These are phyloP conservation scores for Fusarium anguioides DNA, from an alignment of 2,329 filamentous ascomycete species.

Conservation along the genomic window DNA sequence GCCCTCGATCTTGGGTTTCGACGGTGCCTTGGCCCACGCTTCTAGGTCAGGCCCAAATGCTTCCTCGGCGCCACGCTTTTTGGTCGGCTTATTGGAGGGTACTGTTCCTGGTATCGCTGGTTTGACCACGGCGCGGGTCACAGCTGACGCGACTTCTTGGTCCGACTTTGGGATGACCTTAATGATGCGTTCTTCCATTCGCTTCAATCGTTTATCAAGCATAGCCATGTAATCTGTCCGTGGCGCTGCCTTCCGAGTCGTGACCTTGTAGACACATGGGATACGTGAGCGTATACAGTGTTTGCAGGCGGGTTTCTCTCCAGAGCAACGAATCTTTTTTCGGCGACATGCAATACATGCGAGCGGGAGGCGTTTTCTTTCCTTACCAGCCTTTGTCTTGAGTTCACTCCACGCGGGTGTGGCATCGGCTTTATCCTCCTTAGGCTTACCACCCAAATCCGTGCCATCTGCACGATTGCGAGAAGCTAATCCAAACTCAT, in stretches of 20 bases:
- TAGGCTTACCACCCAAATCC: constrained; percentile 64
- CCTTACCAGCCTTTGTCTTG: constrained; percentile 94
- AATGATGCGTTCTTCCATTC: constrained; percentile 98
- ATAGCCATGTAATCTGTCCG: constrained; percentile 99
- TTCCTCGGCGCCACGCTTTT: constrained; percentile 87
- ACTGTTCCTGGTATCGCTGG: constrained; percentile 73
- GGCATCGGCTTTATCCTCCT: constrained; percentile 68
- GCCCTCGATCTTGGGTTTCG: constrained; percentile 62
- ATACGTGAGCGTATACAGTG: constrained; percentile 93
- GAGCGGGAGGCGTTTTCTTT: constrained; percentile 89
- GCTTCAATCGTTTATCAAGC: constrained; percentile 93
- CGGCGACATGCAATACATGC: constrained; percentile 95
- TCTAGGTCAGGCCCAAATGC: constrained; percentile 87
- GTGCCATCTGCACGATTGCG: constrained; percentile 61
- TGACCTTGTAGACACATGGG: constrained; percentile 98
- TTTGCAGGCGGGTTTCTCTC: constrained; percentile 97
- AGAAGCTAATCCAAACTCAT: constrained; percentile 68
- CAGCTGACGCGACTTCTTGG: constrained; percentile 71
- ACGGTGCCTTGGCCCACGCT: constrained; percentile 76
- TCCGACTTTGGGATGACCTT: constrained; percentile 93
- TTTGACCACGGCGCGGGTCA: constrained; percentile 86
- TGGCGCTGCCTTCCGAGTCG: constrained; percentile 90
- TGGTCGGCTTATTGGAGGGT: constrained; percentile 61
- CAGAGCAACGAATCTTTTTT: constrained; percentile 98
- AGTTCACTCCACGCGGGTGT: constrained; percentile 81